Evolutionary conservation across 352 stramenopile species (phyloP).

Genomic region (Phytophthora fragariae): DNA sequence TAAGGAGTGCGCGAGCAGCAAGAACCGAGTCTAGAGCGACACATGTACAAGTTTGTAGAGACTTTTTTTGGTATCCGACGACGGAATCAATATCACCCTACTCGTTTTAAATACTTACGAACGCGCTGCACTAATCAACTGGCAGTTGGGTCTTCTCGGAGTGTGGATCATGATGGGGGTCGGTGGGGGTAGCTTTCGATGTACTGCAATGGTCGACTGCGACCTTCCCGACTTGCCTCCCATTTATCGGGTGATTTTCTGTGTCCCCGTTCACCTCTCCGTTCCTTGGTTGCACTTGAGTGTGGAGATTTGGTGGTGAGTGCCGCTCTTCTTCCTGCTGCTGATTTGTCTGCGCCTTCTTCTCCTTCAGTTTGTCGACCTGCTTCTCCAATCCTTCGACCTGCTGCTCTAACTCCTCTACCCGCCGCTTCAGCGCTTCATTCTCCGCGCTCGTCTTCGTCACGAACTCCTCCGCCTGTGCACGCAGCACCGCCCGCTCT

Average conservation of each 20-base stretch:
- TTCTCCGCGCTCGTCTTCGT: slow-evolving; percentile 60
- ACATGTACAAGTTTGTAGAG: slow-evolving; percentile 20
- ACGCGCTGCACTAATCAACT: no score
- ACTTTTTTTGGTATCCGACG: slow-evolving; percentile 7
- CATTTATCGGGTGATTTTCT: no score
- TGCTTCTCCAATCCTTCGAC: slow-evolving; percentile 33
- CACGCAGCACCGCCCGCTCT: slow-evolving; percentile 51
- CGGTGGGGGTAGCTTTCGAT: background rate
- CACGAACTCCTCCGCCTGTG: slow-evolving; percentile 64
- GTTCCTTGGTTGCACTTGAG: slow-evolving; percentile 17
- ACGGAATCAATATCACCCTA: slow-evolving; percentile 21
- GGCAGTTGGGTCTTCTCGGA: background rate
- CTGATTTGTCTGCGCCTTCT: slow-evolving; percentile 16
- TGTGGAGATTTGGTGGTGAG: slow-evolving; percentile 21
- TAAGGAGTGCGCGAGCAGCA: slow-evolving; percentile 60
- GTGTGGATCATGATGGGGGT: background rate
- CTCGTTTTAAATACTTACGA: slow-evolving; percentile 36
- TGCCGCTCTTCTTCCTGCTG: slow-evolving; percentile 15
- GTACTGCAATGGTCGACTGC: slow-evolving; percentile 1
- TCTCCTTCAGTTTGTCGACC: slow-evolving; percentile 23
- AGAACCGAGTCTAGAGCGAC: slow-evolving; percentile 29
- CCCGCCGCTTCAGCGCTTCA: slow-evolving; percentile 34
- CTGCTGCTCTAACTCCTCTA: slow-evolving; percentile 40
- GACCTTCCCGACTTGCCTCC: background rate
- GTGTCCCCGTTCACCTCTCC: slow-evolving; percentile 1